These are phyloP conservation scores for Gossypium gossypioides DNA, from an alignment of 441 rosid species.

Conservation along the genomic window DNA sequence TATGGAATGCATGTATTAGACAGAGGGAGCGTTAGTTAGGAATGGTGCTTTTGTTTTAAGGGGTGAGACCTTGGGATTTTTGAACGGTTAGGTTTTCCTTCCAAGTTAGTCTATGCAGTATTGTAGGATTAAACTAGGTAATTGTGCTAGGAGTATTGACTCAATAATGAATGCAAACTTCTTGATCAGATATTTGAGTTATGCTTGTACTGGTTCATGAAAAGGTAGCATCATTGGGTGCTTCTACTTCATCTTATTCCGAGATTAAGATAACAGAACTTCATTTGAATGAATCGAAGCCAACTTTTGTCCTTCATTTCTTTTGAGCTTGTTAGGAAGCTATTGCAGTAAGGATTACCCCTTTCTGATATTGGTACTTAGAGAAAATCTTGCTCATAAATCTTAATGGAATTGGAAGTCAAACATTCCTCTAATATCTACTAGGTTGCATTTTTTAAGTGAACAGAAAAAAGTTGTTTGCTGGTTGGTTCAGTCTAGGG, in stretches of 20 bases:
- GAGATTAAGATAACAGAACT: background rate
- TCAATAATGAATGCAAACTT: background rate
- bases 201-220: background rate
- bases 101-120: background rate
- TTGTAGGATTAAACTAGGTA: background rate
- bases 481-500: background rate
- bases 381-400: background rate
- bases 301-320: background rate
- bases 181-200: background rate
- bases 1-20: background rate
- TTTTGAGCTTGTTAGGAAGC: background rate
- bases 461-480: background rate
- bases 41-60: background rate
- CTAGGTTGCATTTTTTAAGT: background rate
- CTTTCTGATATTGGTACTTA: background rate
- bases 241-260: background rate
- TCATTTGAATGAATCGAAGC: background rate
- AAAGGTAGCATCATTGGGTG: conserved; percentile 1
- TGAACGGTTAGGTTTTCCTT: background rate
- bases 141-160: background rate
- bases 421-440: background rate
- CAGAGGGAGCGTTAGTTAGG: background rate
- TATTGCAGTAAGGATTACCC: background rate
- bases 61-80: background rate
- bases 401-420: background rate